phyloP scores from a whole-genome alignment of 2,329 filamentous ascomycete genomes.

The Beauveria sp. region DNA sequence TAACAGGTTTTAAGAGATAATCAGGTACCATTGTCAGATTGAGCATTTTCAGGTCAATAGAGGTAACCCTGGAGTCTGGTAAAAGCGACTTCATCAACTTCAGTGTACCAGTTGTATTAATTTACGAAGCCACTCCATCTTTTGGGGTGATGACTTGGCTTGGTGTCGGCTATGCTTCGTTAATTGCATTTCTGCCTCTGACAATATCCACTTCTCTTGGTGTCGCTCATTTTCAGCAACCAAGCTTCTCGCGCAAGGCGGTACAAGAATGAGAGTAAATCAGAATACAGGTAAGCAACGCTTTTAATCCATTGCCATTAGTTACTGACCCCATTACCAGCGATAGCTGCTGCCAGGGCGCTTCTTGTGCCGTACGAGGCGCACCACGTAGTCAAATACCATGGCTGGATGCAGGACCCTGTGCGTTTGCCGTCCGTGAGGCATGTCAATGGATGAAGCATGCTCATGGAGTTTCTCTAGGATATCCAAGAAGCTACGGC shows the following conservation, averaged over 20 bases:
- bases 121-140: no score
- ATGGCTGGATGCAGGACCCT: constrained; percentile 85
- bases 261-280: not conserved
- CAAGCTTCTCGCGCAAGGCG: not conserved
- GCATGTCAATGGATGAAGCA: not conserved
- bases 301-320: no score
- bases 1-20: no score
- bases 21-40: no score
- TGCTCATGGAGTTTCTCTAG: constrained; percentile 27
- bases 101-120: no score
- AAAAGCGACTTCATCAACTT: no score
- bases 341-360: constrained; percentile 55
- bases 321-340: constrained; percentile 33
- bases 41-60: no score
- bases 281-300: not conserved
- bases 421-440: constrained; percentile 29
- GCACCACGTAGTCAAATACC: constrained; percentile 76
- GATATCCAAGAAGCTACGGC: constrained; percentile 77
- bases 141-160: no score
- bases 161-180: not conserved
- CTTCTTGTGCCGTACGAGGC: constrained; percentile 78
- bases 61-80: no score
- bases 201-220: not conserved
- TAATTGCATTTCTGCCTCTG: constrained; percentile 1
- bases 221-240: not conserved